These are phyloP conservation scores for Symbiodinium pilosum DNA, from an alignment of 73 alveolate species.

Conservation along the genomic window DNA sequence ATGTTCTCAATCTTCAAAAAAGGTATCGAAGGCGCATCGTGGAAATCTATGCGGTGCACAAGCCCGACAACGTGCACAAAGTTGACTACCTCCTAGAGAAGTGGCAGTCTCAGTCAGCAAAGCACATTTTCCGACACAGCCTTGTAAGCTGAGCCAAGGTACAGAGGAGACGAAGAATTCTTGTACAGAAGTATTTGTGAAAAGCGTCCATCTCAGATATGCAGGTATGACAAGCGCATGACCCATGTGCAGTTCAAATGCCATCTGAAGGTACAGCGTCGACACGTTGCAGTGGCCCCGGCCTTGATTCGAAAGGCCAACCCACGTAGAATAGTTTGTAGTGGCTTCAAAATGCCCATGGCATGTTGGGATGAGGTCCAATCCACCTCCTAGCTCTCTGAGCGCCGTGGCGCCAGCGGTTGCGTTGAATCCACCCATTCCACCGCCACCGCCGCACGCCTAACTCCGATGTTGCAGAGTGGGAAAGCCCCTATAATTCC, in stretches of 20 bases:
- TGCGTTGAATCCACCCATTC: not conserved
- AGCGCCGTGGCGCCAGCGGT: not conserved
- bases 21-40: constrained; percentile 59
- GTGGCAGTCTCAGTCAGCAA: not conserved
- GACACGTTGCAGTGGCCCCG: not conserved
- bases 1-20: too few species aligned
- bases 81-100: constrained; percentile 50
- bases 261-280: not conserved
- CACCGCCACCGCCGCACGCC: not conserved
- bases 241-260: not conserved
- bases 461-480: too few species aligned
- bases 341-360: too few species aligned
- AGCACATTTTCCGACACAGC: not conserved
- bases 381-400: not conserved
- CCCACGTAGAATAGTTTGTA: too few species aligned
- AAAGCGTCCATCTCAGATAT: constrained; percentile 26
- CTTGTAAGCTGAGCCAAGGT: not conserved
- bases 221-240: too few species aligned
- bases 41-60: constrained; percentile 56
- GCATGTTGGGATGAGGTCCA: not conserved
- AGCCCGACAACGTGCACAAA: constrained; percentile 76
- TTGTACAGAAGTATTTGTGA: constrained; percentile 45
- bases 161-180: constrained; percentile 34
- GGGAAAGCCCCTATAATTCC: too few species aligned
- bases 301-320: not conserved